Evolutionary conservation across 2,329 filamentous ascomycete species (phyloP).

Genomic region (Sphaceloma murrayae): DNA sequence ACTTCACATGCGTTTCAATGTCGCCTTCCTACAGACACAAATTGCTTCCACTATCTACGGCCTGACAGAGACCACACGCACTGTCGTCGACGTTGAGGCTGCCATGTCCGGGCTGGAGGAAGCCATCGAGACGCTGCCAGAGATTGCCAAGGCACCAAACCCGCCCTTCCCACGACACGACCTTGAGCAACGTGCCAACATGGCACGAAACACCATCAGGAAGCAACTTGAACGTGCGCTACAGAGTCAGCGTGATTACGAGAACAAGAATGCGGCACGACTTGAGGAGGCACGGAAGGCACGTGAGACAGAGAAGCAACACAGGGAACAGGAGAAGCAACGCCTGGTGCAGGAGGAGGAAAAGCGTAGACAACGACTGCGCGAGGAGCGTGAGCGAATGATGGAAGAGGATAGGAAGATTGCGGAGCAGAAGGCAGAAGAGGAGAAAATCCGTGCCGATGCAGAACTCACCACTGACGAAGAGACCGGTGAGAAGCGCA

Average conservation of each 20-base stretch:
- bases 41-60: slow-evolving; percentile 71
- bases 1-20: slow-evolving; percentile 90
- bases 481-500: slow-evolving; percentile 72
- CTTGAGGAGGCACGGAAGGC: slow-evolving; percentile 69
- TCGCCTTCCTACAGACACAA: slow-evolving; percentile 94
- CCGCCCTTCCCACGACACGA: slow-evolving; percentile 85
- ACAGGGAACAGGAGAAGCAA: slow-evolving; percentile 66
- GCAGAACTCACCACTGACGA: slow-evolving; percentile 74
- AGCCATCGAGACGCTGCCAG: slow-evolving; percentile 62
- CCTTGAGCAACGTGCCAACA: slow-evolving; percentile 89
- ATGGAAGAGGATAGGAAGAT: slow-evolving; percentile 62
- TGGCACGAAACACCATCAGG: slow-evolving; percentile 91
- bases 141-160: slow-evolving; percentile 50
- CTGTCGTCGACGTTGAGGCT: slow-evolving; percentile 68
- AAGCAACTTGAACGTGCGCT: slow-evolving; percentile 82
- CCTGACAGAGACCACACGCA: slow-evolving; percentile 66
- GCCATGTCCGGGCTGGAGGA: slow-evolving; percentile 73
- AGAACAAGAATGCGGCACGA: slow-evolving; percentile 84
- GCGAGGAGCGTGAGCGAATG: slow-evolving; percentile 77
- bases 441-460: slow-evolving; percentile 51
- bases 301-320: slow-evolving; percentile 69
- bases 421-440: slow-evolving; percentile 60
- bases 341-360: slow-evolving; percentile 58
- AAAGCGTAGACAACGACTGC: slow-evolving; percentile 68
- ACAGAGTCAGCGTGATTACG: slow-evolving; percentile 78